A percentile compares a stretch with the other conserved stretches of the same genome.
These are phyloP conservation scores for Pseudonitzschia multiseries DNA, from an alignment of 108 stramenopile species.

Conservation along the genomic window DNA sequence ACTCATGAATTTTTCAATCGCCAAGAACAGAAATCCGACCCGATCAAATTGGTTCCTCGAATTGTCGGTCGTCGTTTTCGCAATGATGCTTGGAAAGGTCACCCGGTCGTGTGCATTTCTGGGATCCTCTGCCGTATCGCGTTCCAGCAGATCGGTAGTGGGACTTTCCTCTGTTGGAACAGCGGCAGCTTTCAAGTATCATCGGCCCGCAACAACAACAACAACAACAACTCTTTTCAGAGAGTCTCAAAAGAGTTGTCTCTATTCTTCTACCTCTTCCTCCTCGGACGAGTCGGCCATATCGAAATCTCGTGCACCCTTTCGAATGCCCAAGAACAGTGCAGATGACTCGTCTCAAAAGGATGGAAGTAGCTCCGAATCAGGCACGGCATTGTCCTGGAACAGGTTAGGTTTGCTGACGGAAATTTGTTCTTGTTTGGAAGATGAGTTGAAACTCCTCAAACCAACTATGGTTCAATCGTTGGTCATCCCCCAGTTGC, in stretches of 20 bases:
- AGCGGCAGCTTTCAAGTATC: background rate
- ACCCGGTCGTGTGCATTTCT: background rate
- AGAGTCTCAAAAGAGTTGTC: background rate
- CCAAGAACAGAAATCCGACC: background rate
- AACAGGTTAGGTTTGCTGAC: conserved; percentile 63
- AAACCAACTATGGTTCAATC: conserved; percentile 79
- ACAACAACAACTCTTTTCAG: background rate
- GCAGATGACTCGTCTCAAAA: conserved; percentile 41
- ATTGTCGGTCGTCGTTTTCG: background rate
- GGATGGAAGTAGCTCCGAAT: background rate
- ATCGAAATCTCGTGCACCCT: conserved; percentile 43
- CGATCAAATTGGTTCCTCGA: background rate
- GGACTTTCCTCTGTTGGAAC: background rate
- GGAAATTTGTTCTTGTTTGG: conserved; percentile 53
- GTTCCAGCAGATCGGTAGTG: background rate
- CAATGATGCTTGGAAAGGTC: background rate
- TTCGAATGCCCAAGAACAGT: conserved; percentile 43
- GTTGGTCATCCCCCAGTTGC: conserved; percentile 72
- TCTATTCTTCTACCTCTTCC: conserved; percentile 1
- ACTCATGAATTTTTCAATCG: background rate
- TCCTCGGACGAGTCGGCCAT: conserved; percentile 32
- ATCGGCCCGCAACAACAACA: background rate
- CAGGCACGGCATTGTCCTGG: conserved; percentile 40
- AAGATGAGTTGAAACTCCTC: conserved; percentile 28
- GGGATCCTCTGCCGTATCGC: background rate